Evolutionary conservation across 2,329 filamentous ascomycete genomes (phyloP), one percentile per base, ranked within the genome.

Genomic region (Clonostachys byssicola): DNA sequence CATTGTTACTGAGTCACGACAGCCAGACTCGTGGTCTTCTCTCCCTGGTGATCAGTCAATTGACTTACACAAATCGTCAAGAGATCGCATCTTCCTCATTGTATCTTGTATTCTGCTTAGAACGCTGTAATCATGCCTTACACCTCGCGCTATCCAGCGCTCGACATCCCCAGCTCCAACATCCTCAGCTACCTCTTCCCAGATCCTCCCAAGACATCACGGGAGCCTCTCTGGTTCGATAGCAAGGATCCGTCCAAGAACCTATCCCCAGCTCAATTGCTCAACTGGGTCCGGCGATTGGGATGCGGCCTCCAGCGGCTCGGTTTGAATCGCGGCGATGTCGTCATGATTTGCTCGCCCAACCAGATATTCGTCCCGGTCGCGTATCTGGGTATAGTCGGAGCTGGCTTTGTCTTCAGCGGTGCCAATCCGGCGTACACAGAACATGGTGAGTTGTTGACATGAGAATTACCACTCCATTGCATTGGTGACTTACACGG

Each of bases 301-400:
- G 73, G 70, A 1, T 60, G 65, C 36, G 77, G 77, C 5, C 63
- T 81, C 13, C 64, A 75, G 43, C 62, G 56, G 4, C 54, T 75
- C 8, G 74, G 72, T 1, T 49, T 80, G 7, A 55, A 67, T 47
- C 64, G 60, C 44, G 73, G 73, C 12, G 77, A 81, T 45, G 73
- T 77, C 3, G 73, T 78, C 34, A 68, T 81, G 67, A 68, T 79
- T 40, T 77, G 73, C 54, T 74, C 73, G 1, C 69, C 73, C 3
- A 81, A 81, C 54, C 74, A 79, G 51, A 72, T 81, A 38, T 78
- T 75, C 51, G 70, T 81, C 2, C 77, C 77, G 0, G 72, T 74
- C 5, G 72, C 73, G 13, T 81, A 78, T 54, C 62, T 80, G 6
- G 77, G 74, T 4, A 71, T 77, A 38, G 71, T 78, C 2, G 78